A percentile compares a stretch with the other conserved stretches of the same genome.
Evolutionary conservation across 2,329 filamentous ascomycete genomes (phyloP).

Genomic region (Monilinia fructicola): DNA sequence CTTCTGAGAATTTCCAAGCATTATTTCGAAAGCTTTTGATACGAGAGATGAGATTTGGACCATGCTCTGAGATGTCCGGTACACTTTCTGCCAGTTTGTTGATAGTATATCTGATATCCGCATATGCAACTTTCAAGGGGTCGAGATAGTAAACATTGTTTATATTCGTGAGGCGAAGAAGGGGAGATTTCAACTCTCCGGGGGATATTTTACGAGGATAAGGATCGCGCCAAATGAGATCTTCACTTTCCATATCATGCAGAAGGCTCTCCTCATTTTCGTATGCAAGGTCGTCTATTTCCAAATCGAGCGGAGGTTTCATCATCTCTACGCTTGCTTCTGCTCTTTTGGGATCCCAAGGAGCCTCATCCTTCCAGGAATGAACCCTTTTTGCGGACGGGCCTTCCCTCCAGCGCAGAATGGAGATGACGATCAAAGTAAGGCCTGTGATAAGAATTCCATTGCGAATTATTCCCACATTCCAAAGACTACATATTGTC

Average conservation of each 20-base stretch:
- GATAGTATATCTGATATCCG: background rate
- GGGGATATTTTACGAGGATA: background rate
- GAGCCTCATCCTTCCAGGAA: background rate
- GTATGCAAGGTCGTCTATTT: too few relatives aligned
- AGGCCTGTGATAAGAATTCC: background rate
- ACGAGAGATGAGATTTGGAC: background rate
- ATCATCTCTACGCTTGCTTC: too few relatives aligned
- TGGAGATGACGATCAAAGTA: too few relatives aligned
- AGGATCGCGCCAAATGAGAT: background rate
- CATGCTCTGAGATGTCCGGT: background rate
- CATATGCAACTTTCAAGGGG: background rate
- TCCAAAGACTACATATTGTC: background rate
- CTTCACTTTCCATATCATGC: background rate
- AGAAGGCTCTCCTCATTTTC: background rate
- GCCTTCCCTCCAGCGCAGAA: background rate
- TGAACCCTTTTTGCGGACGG: background rate
- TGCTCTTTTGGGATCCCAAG: background rate
- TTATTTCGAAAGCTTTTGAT: background rate
- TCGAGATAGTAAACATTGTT: background rate
- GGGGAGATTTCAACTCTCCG: background rate
- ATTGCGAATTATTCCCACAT: background rate
- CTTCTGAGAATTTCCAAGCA: background rate
- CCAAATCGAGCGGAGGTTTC: too few relatives aligned
- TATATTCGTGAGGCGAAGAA: background rate
- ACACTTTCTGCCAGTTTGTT: background rate